Conservation (phyloP, 23 red algal genomes). For the Pyropia haitanensis region DNA sequence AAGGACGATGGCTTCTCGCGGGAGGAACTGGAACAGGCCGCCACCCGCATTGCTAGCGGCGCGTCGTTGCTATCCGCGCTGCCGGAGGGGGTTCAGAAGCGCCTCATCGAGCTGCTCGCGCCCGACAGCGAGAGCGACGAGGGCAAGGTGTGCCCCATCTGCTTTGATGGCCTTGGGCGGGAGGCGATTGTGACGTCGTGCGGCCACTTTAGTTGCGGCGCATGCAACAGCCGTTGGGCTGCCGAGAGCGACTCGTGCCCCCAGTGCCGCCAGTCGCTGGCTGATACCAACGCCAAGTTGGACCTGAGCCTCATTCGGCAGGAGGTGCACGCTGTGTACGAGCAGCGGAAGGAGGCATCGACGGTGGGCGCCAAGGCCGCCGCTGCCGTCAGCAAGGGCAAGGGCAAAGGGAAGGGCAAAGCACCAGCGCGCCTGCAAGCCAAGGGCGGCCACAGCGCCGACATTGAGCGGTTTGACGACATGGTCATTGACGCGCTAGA, state of each 20-base stretch:
- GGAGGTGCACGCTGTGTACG: neutral
- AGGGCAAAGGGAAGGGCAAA: neutral
- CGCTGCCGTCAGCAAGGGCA: neutral
- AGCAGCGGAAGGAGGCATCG: neutral
- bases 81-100: conserved; percentile 7
- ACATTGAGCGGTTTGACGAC: neutral
- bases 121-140: conserved; percentile 2
- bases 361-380: neutral
- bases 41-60: neutral
- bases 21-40: conserved; percentile 18
- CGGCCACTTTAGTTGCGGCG: neutral
- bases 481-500: neutral
- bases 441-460: neutral
- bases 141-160: conserved; percentile 14
- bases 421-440: neutral
- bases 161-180: conserved; percentile 6
- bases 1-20: neutral
- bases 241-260: neutral
- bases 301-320: neutral
- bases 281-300: neutral
- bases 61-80: conserved; percentile 13
- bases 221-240: neutral
- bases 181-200: conserved; percentile 4
- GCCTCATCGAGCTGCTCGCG: conserved; percentile 12
- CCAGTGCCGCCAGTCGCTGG: neutral